Evolutionary conservation across 2,329 filamentous ascomycete species (phyloP), one percentile per base, ranked within the genome.

Genomic region (Graphium sp.): DNA sequence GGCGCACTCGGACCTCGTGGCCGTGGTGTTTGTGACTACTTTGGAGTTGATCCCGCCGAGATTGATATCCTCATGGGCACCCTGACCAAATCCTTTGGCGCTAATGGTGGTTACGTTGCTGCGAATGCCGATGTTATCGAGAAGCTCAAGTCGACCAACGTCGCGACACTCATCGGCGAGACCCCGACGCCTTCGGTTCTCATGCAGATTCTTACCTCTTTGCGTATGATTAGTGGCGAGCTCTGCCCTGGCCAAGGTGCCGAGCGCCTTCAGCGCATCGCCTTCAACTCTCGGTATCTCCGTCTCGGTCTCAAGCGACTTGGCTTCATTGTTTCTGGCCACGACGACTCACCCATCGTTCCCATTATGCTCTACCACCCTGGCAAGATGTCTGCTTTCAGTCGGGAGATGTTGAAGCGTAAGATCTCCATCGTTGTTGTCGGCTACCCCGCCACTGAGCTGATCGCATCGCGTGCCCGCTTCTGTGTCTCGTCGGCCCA

Each of bases 281-380:
- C 87, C 28, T 98, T 95, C 67, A 98, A 98, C 66, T 94, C 85
- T 14, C 76, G 89, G 26, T 98, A 98, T 50, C 80, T 98, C n/a
- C 82, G 89, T 34, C 74, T 98, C 17, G 89, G 89, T 39, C 70
- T 98, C 44, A 98, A 98, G 66, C 81, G 89, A 41, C 74, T 98
- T 29, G 89, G 89, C 28, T 87, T 84, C 57, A 98, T 98, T 47
- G 78, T 94, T 31, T 94, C 91, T 48, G 89, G 89, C 35, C 85
- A 95, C 50, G 89, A 98, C 47, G 89, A 98, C 56, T 94, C 85
- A 5, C 89, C 89, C 32, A 95, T 98, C 42, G 84, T 98, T 41
- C 89, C 89, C 30, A 54, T 98, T 39, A 69, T 93, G 45, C 73
- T 98, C 17, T 98, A 94, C 64, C 83, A 95, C 56, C 89, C 89